Conservation (phyloP, 2,329 filamentous ascomycete genomes). For the Fusarium multiceps region DNA sequence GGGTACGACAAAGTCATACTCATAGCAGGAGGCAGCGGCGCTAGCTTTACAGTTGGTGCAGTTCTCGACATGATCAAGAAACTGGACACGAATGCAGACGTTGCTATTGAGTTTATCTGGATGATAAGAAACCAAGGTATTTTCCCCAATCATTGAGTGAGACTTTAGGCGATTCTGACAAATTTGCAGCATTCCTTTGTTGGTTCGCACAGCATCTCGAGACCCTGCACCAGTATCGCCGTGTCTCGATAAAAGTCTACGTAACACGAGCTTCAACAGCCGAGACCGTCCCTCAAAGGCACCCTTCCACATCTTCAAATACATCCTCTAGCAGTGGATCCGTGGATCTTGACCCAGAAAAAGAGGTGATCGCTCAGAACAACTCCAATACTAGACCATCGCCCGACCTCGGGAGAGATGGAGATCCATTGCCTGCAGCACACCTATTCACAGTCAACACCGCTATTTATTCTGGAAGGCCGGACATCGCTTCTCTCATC, state of each 20-base stretch:
- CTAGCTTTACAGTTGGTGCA: conserved; percentile 63
- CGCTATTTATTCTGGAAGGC: conserved; percentile 50
- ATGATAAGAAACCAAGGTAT: conserved; percentile 52
- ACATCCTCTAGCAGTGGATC: conserved; percentile 19
- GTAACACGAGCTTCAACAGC: conserved; percentile 48
- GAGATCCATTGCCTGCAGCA: conserved; percentile 4
- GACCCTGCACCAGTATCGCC: conserved; percentile 46
- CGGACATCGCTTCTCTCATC: conserved; percentile 53
- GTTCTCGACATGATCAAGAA: conserved; percentile 52
- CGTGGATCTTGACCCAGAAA: conserved; percentile 21
- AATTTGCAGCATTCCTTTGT: conserved; percentile 48
- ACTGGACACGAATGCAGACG: conserved; percentile 31
- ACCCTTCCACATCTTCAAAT: conserved; percentile 18
- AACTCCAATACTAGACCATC: conserved; percentile 7
- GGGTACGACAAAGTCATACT: conserved; percentile 67
- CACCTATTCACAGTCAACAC: conserved; percentile 19
- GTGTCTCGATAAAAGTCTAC: conserved; percentile 50
- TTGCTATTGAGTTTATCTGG: conserved; percentile 55
- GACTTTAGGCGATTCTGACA: not conserved
- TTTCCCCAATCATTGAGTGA: accelerated
- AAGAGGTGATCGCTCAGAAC: conserved; percentile 1
- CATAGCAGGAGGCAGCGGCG: conserved; percentile 70
- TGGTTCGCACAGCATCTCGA: conserved; percentile 55
- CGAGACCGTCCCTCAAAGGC: conserved; percentile 10
- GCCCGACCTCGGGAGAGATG: conserved; percentile 35